Conservation (phyloP, 305 asterid genomes). For the Solanum hybrid region DNA sequence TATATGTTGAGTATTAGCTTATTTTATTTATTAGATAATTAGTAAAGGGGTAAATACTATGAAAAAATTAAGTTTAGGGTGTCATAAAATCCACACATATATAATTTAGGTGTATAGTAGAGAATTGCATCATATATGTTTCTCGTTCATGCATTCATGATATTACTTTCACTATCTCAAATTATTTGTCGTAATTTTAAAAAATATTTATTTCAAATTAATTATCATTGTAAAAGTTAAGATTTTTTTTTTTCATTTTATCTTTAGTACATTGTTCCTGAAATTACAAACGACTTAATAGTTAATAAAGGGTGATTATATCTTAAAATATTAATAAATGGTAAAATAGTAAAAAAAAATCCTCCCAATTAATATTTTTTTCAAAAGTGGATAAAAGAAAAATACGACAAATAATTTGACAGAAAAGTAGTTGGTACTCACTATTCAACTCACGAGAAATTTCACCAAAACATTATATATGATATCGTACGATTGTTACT, state of each 20-base stretch:
- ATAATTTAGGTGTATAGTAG: neutral
- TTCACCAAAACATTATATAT: neutral
- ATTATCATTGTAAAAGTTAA: neutral
- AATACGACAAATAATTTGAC: neutral
- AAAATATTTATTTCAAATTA: neutral
- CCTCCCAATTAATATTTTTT: neutral
- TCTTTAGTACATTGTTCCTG: neutral
- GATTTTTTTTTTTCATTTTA: neutral
- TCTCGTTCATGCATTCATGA: neutral
- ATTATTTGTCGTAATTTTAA: neutral
- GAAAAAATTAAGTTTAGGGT: neutral
- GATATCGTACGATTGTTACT: neutral
- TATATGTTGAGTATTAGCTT: neutral
- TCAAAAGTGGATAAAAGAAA: neutral
- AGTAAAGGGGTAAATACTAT: neutral
- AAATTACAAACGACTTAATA: neutral
- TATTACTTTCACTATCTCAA: neutral
- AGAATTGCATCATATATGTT: neutral
- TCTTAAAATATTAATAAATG: neutral
- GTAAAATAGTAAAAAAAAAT: neutral
- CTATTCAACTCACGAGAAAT: neutral
- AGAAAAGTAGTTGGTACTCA: neutral
- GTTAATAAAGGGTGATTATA: neutral
- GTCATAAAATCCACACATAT: neutral
- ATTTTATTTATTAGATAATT: neutral